Conservation (phyloP, 768 basidiomycete genomes). For the Rhodotorula babjevae region DNA sequence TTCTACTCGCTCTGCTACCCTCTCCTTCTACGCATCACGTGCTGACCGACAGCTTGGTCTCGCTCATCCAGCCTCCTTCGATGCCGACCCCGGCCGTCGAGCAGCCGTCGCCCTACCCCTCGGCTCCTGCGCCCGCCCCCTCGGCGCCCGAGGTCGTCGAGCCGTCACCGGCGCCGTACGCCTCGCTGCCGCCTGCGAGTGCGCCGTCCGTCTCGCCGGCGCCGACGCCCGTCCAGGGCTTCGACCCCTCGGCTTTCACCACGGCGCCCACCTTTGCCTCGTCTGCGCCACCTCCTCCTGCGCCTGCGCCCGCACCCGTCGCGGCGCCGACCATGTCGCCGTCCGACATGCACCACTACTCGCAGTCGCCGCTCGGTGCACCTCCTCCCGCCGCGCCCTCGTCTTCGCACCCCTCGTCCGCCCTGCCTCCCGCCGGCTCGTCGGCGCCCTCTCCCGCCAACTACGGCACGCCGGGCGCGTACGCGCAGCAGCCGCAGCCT, state of each 20-base stretch:
- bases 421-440: background rate
- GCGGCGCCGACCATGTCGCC: conserved; percentile 30
- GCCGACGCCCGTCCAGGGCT: conserved; percentile 17
- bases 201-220: background rate
- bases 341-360: conserved; percentile 22
- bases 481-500: background rate
- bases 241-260: conserved; percentile 13
- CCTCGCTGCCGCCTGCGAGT: background rate
- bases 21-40: background rate
- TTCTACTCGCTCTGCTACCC: background rate
- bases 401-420: conserved; percentile 2
- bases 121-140: background rate
- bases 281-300: background rate
- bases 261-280: conserved; percentile 11
- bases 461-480: conserved; percentile 9
- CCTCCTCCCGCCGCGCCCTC: background rate
- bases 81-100: background rate
- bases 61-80: background rate
- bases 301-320: background rate
- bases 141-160: background rate
- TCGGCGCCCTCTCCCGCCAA: background rate
- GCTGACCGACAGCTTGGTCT: background rate
- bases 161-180: background rate
- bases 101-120: background rate
- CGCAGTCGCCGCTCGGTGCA: background rate